Evolutionary conservation across 768 basidiomycete species (phyloP).

Genomic region (Porphyrellus cyaneotinctus): DNA sequence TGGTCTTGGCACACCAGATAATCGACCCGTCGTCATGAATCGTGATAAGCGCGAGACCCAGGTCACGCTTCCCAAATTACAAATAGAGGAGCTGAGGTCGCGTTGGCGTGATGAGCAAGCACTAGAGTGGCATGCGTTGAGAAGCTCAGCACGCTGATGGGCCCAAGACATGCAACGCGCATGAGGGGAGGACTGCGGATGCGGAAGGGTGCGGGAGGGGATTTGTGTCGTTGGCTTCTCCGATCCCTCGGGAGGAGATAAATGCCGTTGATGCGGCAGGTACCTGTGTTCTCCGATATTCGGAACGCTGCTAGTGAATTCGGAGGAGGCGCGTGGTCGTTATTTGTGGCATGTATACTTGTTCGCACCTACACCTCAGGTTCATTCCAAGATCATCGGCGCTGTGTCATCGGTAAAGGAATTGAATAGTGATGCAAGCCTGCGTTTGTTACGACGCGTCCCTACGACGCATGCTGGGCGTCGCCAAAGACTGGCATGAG

Average conservation of each 20-base stretch:
- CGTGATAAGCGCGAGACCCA: not conserved
- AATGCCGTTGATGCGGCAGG: not conserved
- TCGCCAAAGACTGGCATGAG: no score
- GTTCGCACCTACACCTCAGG: no score
- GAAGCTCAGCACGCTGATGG: conserved; percentile 1
- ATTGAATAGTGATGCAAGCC: no score
- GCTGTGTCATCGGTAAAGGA: no score
- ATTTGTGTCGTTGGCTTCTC: not conserved
- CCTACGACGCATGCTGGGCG: no score
- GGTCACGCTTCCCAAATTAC: conserved; percentile 6
- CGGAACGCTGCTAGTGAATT: not conserved
- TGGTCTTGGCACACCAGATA: not conserved
- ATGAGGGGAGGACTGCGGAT: conserved; percentile 2
- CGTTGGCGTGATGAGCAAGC: not conserved
- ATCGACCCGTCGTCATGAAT: no score
- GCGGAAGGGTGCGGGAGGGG: conserved; percentile 5
- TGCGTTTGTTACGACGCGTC: no score
- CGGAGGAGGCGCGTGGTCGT: not conserved
- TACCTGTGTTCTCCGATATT: conserved; percentile 1
- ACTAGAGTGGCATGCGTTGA: not conserved
- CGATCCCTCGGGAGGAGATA: not conserved
- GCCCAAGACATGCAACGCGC: not conserved
- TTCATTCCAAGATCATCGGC: no score
- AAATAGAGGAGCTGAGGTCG: not conserved
- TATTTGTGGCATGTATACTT: no score